phyloP scores from a whole-genome alignment of 164 flowering plant genomes.

The Dillenia suffruticosa region DNA sequence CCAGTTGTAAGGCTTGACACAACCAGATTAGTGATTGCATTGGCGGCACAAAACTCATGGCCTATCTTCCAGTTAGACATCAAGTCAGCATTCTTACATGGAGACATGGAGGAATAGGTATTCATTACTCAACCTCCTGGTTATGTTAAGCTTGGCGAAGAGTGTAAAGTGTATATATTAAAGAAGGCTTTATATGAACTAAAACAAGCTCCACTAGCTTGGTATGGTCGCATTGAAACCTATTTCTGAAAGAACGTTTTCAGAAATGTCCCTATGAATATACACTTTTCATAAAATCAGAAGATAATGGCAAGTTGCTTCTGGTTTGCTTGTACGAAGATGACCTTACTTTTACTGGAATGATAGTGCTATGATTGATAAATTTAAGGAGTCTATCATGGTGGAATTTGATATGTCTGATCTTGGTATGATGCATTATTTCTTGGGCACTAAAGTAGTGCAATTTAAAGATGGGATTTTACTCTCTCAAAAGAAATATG shows the following conservation, averaged over 20 bases:
- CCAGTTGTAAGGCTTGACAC: background rate
- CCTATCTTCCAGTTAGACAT: constrained; percentile 11
- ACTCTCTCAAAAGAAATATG: constrained; percentile 3
- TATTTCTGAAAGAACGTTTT: constrained; percentile 3
- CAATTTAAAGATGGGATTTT: constrained; percentile 2
- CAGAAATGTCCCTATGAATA: background rate
- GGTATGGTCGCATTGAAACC: constrained; percentile 1
- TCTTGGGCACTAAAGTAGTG: constrained; percentile 2
- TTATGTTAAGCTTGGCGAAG: constrained; percentile 1
- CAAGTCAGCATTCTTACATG: constrained; percentile 8
- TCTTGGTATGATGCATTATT: constrained; percentile 5
- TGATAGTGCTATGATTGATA: constrained; percentile 4
- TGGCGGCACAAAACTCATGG: constrained; percentile 7
- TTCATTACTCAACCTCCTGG: constrained; percentile 4
- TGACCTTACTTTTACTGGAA: constrained; percentile 2
- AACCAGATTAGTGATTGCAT: background rate
- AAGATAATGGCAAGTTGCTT: background rate
- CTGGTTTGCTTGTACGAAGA: background rate
- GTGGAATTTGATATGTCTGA: background rate
- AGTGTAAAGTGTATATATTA: constrained; percentile 5
- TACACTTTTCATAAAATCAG: background rate
- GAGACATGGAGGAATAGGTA: background rate
- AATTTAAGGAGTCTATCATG: constrained; percentile 6
- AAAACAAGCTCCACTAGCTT: no score
- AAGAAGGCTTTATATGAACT: background rate